Percentiles rank a stretch among this genome's conserved stretches.
Conservation (phyloP, 2,329 filamentous ascomycete genomes). For the Pseudogymnoascus sp. region DNA sequence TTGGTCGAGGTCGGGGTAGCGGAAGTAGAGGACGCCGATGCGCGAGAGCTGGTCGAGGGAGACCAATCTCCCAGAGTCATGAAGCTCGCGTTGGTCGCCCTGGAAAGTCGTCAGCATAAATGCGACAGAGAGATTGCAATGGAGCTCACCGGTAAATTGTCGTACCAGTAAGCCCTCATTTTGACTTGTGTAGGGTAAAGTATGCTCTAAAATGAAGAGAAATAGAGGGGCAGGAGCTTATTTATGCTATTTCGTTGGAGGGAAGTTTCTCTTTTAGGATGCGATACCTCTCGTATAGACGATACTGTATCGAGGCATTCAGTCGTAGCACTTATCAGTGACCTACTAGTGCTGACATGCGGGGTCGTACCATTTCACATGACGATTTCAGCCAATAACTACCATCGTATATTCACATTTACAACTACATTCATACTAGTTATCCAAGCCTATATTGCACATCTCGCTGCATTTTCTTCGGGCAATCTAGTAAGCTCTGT, state of each 20-base stretch:
- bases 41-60: constrained; percentile 54
- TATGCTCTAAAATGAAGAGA: neutral
- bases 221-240: neutral
- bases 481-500: neutral
- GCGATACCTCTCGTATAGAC: neutral
- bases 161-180: constrained; percentile 66
- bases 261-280: neutral
- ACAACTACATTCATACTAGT: constrained; percentile 2
- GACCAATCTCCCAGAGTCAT: constrained; percentile 73
- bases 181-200: constrained; percentile 19
- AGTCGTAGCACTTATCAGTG: no score
- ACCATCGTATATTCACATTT: constrained; percentile 3
- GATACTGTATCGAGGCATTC: no score
- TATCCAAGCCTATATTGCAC: neutral
- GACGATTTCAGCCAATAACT: constrained; percentile 5
- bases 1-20: constrained; percentile 51
- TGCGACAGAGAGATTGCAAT: neutral
- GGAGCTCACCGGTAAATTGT: constrained; percentile 49
- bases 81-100: constrained; percentile 88
- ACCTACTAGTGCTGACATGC: neutral
- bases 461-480: neutral
- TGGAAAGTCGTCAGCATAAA: constrained; percentile 30
- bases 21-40: constrained; percentile 74
- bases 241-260: constrained; percentile 2
- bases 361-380: constrained; percentile 8